Base-by-base conservation (phyloP, 2,329 filamentous ascomycete genomes). In the Cercospora beticola region DNA sequence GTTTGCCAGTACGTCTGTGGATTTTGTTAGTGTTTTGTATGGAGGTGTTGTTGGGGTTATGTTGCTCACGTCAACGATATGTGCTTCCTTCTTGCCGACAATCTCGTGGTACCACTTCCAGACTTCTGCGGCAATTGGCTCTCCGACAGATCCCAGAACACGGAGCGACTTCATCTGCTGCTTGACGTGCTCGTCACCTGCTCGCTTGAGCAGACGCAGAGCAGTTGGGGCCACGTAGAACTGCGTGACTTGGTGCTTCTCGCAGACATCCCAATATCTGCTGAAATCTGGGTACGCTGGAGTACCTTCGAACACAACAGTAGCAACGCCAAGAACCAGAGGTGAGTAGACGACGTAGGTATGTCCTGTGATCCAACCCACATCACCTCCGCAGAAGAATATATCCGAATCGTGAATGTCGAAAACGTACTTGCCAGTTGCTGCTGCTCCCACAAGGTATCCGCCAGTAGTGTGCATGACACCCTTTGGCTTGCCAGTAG, bases 101-200 rank as follows among this genome's bases (percentile, higher is more conserved):
- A 91, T 87, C 81, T 98, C 93, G 80, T 93, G 94, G 83, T 98
- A 99, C 95, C 95, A 99, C 84, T 98, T 98, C 95, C 95, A 99
- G 68, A 99, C 92, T 81, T 99, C 95, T 23, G 94, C 92, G 18
- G 95, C 94, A 76, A 99, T 99, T 46, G 95, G 95, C 84, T 99
- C 95, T 74, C 95, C 95, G 68, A 99, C 95, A 18, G 94, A 97
- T 68, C 94, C 95, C 21, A 99, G 85, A 5, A 98, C 90, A 79
- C 95, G 88, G 71, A 99, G 87, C 76, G 92, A 88, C 82, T 92
- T 90, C 92, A 99, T 95, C 78, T 93, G 84, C 77, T 91, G 89
- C 83, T 93, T 92, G 76, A 98, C 93, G 79, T 95, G 92, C 78
- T 98, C 88, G 79, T 98, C 90, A 69, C 95, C 95, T 31, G 95